Evolutionary conservation across 352 stramenopile genomes (phyloP), one percentile per base, ranked within the genome.

Genomic region (Globisporangium mamillatum): DNA sequence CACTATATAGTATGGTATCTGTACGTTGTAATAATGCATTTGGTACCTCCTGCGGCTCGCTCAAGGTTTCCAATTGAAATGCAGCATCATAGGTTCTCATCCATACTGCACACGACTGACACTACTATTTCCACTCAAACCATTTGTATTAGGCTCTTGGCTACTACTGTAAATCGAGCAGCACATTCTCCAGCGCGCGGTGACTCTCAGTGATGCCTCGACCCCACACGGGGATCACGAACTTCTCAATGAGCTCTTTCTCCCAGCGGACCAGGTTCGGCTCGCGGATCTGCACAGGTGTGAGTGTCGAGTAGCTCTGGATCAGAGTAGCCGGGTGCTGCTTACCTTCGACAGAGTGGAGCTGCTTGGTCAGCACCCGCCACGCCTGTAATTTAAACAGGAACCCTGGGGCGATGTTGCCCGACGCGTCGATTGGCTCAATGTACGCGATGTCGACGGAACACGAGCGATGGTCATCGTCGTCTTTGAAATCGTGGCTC

Each of bases 251-350:
- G 0, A 24, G 4, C 16, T 59, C 53, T 32, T 59, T 59, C 4
- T 59, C 25, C 53, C 53, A 59, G 25, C 14, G 53, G 18, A 24
- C 18, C 5, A 3, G 5, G 32, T 16, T 25, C 16, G 25, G 25
- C 24, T 41, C 53, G 12, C 25, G 53, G 25, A 22, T 6, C 25
- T 4, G 5, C 25, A 59, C 53, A 1, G 53, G 53, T 2, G 25
- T 24, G 59, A 64, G 10, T 8, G 38, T 64, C 25, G 41, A 25
- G 59, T 44, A 56, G 2, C 6, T 64, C 24, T 53, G 59, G 24
- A 64, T 27, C 5, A 44, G 41, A 18, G 59, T 64, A 1, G 53
- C 18, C 14, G 25, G 1, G 10, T n/a, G 1, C 22, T 54, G 10
- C 10, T 52, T 10, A 10, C 1, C n/a, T 12, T 20, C 44, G 2